Evolutionary conservation across 2,329 filamentous ascomycete genomes (phyloP).

Genomic region (Proliferodiscus dingleyae): DNA sequence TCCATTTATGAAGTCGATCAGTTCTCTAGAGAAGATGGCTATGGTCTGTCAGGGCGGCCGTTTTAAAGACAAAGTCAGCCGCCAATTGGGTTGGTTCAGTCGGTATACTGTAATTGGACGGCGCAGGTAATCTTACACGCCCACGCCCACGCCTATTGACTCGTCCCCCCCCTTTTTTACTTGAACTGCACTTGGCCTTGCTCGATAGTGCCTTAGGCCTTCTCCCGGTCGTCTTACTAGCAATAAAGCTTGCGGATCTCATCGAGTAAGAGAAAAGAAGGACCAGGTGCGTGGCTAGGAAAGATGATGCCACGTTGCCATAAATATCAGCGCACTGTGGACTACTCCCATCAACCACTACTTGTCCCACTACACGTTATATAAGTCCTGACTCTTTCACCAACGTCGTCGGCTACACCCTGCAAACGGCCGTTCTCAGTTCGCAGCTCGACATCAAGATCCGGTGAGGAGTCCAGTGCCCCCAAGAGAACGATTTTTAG

Average conservation of each 20-base stretch:
- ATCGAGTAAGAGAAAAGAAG: constrained; percentile 17
- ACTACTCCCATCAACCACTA: constrained; percentile 14
- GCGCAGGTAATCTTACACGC: constrained; percentile 24
- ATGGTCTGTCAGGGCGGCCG: constrained; percentile 11
- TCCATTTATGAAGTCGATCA: constrained; percentile 18
- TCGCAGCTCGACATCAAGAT: constrained; percentile 26
- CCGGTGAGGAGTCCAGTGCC: constrained; percentile 29
- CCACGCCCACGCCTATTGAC: constrained; percentile 12
- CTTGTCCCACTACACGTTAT: constrained; percentile 21
- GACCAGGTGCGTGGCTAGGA: constrained; percentile 17
- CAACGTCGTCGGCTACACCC: constrained; percentile 26
- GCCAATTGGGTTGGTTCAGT: constrained; percentile 26
- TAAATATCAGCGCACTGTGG: constrained; percentile 19
- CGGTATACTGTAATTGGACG: constrained; percentile 23
- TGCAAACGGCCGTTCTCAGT: constrained; percentile 32
- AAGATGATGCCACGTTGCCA: constrained; percentile 16
- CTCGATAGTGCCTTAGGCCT: constrained; percentile 13
- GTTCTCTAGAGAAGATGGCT: constrained; percentile 16
- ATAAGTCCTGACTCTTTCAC: constrained; percentile 32
- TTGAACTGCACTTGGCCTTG: constrained; percentile 10
- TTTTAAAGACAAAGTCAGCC: constrained; percentile 17
- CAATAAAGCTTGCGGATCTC: constrained; percentile 16
- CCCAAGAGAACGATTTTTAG: constrained; percentile 35
- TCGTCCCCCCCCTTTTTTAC: constrained; percentile 14
- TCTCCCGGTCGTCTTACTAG: constrained; percentile 15